phyloP scores from a whole-genome alignment of 768 basidiomycete genomes.

The Suillus subluteus region DNA sequence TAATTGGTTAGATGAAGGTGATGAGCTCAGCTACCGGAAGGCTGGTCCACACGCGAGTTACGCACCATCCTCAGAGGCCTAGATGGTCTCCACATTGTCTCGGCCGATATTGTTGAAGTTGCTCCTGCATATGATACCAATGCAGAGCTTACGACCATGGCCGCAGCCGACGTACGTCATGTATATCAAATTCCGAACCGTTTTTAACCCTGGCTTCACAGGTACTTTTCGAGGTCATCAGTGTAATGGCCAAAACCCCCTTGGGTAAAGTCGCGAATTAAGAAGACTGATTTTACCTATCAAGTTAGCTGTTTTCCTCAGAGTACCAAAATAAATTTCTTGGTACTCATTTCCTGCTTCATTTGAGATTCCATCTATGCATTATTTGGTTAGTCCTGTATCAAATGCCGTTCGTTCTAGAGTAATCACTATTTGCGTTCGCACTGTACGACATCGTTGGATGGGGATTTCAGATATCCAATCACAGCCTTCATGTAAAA shows the following conservation, averaged over 20 bases:
- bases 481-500: not conserved
- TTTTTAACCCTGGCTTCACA: conserved; percentile 33
- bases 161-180: conserved; percentile 58
- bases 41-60: conserved; percentile 82
- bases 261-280: conserved; percentile 56
- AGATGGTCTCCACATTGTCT: conserved; percentile 76
- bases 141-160: conserved; percentile 65
- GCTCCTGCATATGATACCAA: conserved; percentile 80
- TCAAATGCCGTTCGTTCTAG: not conserved
- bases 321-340: not conserved
- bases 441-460: not conserved
- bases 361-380: conserved; percentile 1
- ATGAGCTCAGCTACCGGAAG: conserved; percentile 16
- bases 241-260: conserved; percentile 80
- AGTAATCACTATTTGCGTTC: not conserved
- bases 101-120: conserved; percentile 85
- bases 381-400: not conserved
- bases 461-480: not conserved
- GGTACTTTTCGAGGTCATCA: conserved; percentile 76
- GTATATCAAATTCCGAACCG: conserved; percentile 8
- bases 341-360: not conserved
- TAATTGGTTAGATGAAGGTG: conserved; percentile 16
- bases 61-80: conserved; percentile 77
- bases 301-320: not conserved
- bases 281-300: not conserved